Evolutionary conservation across 441 rosid genomes (phyloP).

Genomic region (Breynia disticha): DNA sequence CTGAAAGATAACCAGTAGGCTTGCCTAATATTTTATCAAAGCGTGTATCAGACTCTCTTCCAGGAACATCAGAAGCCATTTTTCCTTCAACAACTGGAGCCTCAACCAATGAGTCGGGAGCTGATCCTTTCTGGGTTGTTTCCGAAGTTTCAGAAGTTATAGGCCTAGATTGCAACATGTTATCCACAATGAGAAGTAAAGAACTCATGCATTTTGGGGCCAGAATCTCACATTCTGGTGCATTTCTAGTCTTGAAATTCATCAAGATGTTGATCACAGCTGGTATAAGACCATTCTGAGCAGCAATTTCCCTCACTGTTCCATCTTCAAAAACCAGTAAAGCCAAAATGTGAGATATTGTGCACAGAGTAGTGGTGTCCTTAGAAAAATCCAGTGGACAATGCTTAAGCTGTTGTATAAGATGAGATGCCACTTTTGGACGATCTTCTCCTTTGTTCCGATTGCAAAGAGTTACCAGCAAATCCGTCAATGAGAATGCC

Average conservation of each 20-base stretch:
- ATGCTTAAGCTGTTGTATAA: conserved; percentile 79
- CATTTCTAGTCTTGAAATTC: conserved; percentile 50
- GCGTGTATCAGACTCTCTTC: conserved; percentile 31
- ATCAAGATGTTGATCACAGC: conserved; percentile 58
- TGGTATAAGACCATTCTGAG: conserved; percentile 61
- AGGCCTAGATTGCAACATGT: conserved; percentile 69
- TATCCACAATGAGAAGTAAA: conserved; percentile 73
- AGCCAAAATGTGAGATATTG: conserved; percentile 77
- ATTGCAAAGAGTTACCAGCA: conserved; percentile 80
- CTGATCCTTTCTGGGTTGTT: conserved; percentile 41
- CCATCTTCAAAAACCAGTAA: conserved; percentile 78
- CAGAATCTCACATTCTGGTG: conserved; percentile 38
- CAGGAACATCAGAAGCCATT: conserved; percentile 37
- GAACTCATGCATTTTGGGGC: conserved; percentile 79
- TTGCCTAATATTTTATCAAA: conserved; percentile 68
- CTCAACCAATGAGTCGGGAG: conserved; percentile 36
- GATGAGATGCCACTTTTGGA: conserved; percentile 60
- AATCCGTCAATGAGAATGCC: conserved; percentile 72
- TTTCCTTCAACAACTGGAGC: conserved; percentile 31
- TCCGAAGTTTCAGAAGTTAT: conserved; percentile 43
- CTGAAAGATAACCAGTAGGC: conserved; percentile 65
- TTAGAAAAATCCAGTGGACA: conserved; percentile 59
- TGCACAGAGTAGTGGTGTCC: conserved; percentile 65
- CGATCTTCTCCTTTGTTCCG: conserved; percentile 59
- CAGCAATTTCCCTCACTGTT: conserved; percentile 68